Evolutionary conservation across 306 rosid species (phyloP).

Genomic region (Acacia acuminata): DNA sequence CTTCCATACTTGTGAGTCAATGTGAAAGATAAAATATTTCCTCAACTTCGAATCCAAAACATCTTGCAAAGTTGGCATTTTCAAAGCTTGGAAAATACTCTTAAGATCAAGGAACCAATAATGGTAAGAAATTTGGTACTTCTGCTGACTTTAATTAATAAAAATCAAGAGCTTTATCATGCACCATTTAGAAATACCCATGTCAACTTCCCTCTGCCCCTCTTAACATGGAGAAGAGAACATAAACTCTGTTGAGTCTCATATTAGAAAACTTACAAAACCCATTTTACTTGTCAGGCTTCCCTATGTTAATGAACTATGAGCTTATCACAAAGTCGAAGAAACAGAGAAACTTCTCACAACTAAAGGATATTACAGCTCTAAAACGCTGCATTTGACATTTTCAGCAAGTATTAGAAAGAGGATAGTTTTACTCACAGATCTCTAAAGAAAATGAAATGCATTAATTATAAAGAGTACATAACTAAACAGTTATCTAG

Average conservation of each 20-base stretch:
- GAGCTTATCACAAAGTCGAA: too few species aligned
- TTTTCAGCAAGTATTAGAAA: background rate
- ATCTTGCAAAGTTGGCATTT: background rate
- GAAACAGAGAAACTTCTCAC: background rate
- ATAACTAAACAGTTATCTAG: conserved; percentile 1
- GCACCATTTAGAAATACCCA: background rate
- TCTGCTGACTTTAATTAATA: background rate
- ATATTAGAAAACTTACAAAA: too few species aligned
- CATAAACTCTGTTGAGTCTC: too few species aligned
- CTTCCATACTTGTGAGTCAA: background rate
- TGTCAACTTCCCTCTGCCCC: too few species aligned
- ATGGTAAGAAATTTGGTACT: background rate
- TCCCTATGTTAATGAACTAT: too few species aligned
- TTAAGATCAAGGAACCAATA: background rate
- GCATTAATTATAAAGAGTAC: background rate
- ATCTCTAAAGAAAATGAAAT: background rate
- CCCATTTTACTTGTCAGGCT: too few species aligned
- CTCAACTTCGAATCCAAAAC: background rate
- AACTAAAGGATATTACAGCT: too few species aligned
- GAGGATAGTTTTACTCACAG: background rate
- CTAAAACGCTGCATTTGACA: background rate
- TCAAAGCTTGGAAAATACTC: background rate
- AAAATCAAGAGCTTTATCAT: background rate
- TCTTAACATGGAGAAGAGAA: too few species aligned
- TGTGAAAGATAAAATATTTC: background rate